Evolutionary conservation across 1,139 yeast genomes (phyloP), one percentile per base, ranked within the genome.

Genomic region (Blastobotrys buckinghamii): DNA sequence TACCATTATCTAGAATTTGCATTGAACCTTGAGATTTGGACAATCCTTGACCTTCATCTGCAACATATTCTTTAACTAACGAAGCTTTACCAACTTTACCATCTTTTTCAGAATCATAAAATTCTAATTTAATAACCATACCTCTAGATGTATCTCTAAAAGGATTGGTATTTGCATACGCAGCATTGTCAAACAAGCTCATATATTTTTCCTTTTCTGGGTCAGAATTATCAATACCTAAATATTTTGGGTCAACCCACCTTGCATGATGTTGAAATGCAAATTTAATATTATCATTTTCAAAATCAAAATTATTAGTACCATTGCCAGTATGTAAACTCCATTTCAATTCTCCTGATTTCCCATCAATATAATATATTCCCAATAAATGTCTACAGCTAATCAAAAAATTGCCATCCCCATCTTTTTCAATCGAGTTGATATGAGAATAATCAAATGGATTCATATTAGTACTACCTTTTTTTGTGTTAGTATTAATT

Each of bases 391-490:
- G 65, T 55, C 74, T 62, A 6, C 72, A 69, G 2, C 72, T 68
- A 19, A 70, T 43, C 26, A 70, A 49, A 53, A 68, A 70, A 52
- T 70, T 66, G n/a, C 73, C 74, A 39, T 66, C 54, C 13, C 55
- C 64, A 54, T 70, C 72, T 50, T 71, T 71, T 48, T 70, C 73
- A 33, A 70, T 71, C 1, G 74, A 69, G 47, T 71, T 71, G 51
- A 71, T 68, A 51, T 71, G 74, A 63, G 70, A 68, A 52, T 67
- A 71, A 52, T 70, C 74, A 72, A 73, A 71, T 5, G 74, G 73
- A 52, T 63, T 67, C 47, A 66, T 59, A 7, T 72, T 65, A 42
- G 12, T 20, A 36, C 16, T 12, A 26, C 39, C 29, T 42, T 65
- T 63, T 49, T 52, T 58, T 1, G 72, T 73, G 22, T 61, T 53